phyloP scores from a whole-genome alignment of 2,329 filamentous ascomycete genomes.

The Diplodia seriata region DNA sequence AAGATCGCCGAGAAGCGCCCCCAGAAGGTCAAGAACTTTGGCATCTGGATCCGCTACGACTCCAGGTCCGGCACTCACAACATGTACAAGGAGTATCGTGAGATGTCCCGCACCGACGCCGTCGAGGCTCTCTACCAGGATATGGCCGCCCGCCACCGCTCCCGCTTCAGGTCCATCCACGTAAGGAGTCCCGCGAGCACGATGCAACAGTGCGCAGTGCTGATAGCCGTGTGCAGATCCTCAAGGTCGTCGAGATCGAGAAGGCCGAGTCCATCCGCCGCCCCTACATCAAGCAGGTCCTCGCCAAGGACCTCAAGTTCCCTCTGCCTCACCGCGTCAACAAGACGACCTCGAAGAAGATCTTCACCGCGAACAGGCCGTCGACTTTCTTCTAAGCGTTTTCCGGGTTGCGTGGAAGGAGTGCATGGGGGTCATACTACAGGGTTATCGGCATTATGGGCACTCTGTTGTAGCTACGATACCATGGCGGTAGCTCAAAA shows the following conservation, averaged over 20 bases:
- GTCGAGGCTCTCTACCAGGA: constrained; percentile 98
- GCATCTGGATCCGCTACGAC: constrained; percentile 99
- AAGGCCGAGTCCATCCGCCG: constrained; percentile 91
- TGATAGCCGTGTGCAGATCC: constrained; percentile 68
- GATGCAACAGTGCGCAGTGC: neutral
- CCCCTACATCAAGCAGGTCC: constrained; percentile 99
- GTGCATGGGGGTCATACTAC: constrained; percentile 40
- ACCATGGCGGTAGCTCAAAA: constrained; percentile 40
- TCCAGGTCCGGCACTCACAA: constrained; percentile 99
- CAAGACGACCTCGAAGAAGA: constrained; percentile 83
- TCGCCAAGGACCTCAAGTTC: constrained; percentile 95
- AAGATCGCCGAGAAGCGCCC: constrained; percentile 99
- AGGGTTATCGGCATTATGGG: constrained; percentile 50
- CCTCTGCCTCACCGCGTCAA: constrained; percentile 95
- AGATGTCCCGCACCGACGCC: constrained; percentile 94
- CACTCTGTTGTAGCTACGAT: constrained; percentile 48
- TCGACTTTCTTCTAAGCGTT: constrained; percentile 92
- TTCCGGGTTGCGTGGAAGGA: constrained; percentile 50
- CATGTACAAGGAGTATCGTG: constrained; percentile 99
- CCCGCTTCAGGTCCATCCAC: constrained; percentile 98
- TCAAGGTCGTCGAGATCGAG: constrained; percentile 97
- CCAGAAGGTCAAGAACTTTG: constrained; percentile 99
- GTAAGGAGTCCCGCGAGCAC: constrained; percentile 64
- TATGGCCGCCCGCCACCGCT: constrained; percentile 98
- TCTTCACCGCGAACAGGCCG: constrained; percentile 92